Percentiles rank a stretch among this genome's conserved stretches.
Conservation (phyloP, 192 early-diverging fungal species). For the Linnemannia exigua region DNA sequence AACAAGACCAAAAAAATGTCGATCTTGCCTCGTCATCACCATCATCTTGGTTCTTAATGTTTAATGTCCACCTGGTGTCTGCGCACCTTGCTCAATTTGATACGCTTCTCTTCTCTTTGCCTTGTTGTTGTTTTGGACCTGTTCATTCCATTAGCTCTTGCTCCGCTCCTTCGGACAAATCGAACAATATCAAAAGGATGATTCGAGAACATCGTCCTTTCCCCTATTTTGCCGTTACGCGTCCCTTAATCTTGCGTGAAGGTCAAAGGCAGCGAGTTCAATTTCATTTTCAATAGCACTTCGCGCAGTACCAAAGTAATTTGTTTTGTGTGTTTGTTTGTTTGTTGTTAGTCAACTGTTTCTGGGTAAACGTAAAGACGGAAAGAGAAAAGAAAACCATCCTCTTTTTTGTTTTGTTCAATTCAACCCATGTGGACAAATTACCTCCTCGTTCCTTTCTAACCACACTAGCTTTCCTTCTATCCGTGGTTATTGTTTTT, state of each 20-base stretch:
- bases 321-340: neutral
- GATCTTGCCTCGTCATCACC: neutral
- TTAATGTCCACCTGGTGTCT: neutral
- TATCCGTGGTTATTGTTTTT: neutral
- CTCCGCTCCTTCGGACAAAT: neutral
- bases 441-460: neutral
- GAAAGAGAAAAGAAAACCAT: neutral
- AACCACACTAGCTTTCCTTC: neutral
- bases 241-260: neutral
- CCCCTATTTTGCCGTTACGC: slow-evolving; percentile 4
- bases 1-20: neutral
- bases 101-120: neutral
- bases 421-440: neutral
- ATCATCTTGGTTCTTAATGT: neutral
- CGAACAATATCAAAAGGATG: neutral
- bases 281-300: neutral
- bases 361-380: neutral
- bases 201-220: neutral
- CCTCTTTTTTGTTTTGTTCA: neutral
- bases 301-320: neutral
- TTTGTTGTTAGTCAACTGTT: neutral
- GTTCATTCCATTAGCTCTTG: neutral
- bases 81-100: neutral
- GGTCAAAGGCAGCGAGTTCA: neutral
- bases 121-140: neutral